Evolutionary conservation across 202 grass and related monocot genomes (phyloP), one percentile per base, ranked within the genome.

Genomic region (Saccharum hybrid): DNA sequence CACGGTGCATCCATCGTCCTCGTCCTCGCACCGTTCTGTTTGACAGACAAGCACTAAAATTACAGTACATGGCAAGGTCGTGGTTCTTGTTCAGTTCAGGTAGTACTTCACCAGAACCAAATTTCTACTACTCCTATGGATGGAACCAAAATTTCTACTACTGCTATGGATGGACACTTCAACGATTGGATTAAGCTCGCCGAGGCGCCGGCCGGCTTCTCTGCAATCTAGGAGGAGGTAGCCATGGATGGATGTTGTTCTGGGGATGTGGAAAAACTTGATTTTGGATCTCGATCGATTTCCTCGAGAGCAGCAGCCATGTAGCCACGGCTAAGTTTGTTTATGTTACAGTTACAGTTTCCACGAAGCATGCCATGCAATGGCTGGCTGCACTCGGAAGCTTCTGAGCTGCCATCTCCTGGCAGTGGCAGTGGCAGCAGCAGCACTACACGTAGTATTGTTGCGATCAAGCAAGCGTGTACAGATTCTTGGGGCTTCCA

Each of bases 321-420:
- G 66, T 78, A 26, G 67, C 39, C 9, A 72, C 28, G 34, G 54
- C 51, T 21, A 36, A 60, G 15, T 7, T 89, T 81, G 65, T 64
- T 72, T 77, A 81, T 81, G 43, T 46, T 8, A 33, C 69, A 30
- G 72, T 72, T 38, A 64, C 65, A 51, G 78, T 9, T 82, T 83
- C 67, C 61, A 62, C 60, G 78, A 89, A 86, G 54, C 54, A 59
- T 21, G 60, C 46, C 46, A 49, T 46, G 42, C 43, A 12, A 10
- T 9, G 28, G 60, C 62, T 64, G 62, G 3, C 83, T 83, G 79
- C 61, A 79, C 51, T 75, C 6, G 49, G 84, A 90, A 87, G 88
- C 69, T 90, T 90, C 84, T 83, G 52, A 83, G 84, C 80, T 90
- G 80, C 80, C 72, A 66, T 82, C 72, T 57, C 45, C 84, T 87